These are phyloP conservation scores for Ceratocystis alfenasii DNA, from an alignment of 2,329 filamentous ascomycete genomes.

Conservation along the genomic window DNA sequence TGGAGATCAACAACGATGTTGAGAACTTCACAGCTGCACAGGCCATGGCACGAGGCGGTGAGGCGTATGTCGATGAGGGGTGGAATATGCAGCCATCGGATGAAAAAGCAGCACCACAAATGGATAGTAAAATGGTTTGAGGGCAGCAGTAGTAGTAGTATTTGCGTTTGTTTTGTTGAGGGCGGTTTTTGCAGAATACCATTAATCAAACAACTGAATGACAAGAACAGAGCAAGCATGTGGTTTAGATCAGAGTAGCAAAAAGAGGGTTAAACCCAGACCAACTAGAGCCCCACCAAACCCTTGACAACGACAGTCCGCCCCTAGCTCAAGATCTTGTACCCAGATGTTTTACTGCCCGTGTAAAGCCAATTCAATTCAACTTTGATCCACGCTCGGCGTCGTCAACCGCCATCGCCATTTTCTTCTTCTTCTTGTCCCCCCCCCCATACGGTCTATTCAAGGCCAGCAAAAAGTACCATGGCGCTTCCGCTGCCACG, in stretches of 20 bases:
- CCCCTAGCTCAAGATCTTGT: too few species aligned
- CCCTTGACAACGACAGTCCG: too few species aligned
- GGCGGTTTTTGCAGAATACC: neutral
- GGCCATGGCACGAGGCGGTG: slow-evolving; percentile 25
- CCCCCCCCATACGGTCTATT: too few species aligned
- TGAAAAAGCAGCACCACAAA: slow-evolving; percentile 19
- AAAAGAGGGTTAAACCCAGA: too few species aligned
- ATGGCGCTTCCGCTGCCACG: slow-evolving; percentile 41
- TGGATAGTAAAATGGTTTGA: neutral
- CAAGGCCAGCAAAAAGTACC: neutral
- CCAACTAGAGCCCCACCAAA: too few species aligned
- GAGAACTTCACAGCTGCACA: slow-evolving; percentile 42
- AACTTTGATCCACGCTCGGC: neutral
- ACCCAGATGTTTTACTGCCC: too few species aligned
- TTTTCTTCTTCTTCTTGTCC: neutral
- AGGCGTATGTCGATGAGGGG: slow-evolving; percentile 33
- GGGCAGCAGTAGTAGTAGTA: neutral
- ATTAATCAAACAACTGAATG: neutral
- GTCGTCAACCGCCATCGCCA: neutral
- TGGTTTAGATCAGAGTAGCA: too few species aligned
- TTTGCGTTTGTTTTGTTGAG: neutral
- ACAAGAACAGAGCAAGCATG: too few species aligned
- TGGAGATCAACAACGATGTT: slow-evolving; percentile 58
- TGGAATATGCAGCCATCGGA: slow-evolving; percentile 21
- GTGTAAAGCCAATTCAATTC: too few species aligned